A percentile compares a stretch with the other conserved stretches of the same genome.
These are phyloP conservation scores for Yarrowia sp. DNA, from an alignment of 805 yeast genomes.

Conservation along the genomic window DNA sequence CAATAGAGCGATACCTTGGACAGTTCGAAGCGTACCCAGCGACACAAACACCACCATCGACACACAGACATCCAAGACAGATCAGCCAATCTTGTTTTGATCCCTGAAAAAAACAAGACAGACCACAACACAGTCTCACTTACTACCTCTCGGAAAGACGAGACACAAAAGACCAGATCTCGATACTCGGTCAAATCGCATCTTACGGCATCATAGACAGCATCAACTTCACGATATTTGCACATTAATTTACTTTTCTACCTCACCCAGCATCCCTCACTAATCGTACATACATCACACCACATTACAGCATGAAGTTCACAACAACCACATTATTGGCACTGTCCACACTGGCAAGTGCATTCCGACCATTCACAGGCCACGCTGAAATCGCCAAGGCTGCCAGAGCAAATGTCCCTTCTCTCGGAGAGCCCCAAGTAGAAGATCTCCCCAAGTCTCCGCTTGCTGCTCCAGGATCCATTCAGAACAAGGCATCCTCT, in stretches of 20 bases:
- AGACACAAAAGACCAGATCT: not conserved
- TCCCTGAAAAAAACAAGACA: not conserved
- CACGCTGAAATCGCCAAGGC: not conserved
- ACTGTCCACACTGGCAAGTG: not conserved
- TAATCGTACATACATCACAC: not conserved
- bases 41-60: not conserved
- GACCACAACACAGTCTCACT: not conserved
- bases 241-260: no score
- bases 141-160: not conserved
- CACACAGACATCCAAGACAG: not conserved
- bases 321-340: not conserved
- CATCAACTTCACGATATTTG: not conserved
- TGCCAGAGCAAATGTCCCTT: not conserved
- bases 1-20: not conserved
- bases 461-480: not conserved
- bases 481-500: not conserved
- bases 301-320: not conserved
- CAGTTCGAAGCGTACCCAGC: not conserved
- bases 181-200: not conserved
- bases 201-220: not conserved
- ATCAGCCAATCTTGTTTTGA: not conserved
- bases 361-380: not conserved
- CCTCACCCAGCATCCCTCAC: not conserved
- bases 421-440: not conserved
- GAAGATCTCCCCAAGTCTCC: not conserved